Evolutionary conservation across 768 basidiomycete genomes (phyloP), one percentile per base, ranked within the genome.

Genomic region (Pulveroboletus sp.): DNA sequence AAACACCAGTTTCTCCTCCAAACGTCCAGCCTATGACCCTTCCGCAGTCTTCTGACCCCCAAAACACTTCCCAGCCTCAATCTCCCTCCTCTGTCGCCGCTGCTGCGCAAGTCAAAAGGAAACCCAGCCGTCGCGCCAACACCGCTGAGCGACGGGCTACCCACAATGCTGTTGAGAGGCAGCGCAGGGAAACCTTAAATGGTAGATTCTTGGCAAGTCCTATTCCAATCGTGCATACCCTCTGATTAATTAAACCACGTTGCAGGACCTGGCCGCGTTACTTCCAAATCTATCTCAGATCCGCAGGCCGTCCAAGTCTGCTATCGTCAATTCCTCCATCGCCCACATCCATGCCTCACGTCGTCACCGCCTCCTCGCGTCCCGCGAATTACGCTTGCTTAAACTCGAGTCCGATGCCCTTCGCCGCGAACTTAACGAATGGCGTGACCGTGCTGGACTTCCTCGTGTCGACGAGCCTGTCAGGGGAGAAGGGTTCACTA

Each of bases 131-230:
- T 54, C 82, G 94, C 27, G 94, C 93, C 44, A 97, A 97, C 72
- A 97, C 94, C 44, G 94, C 94, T 43, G 95, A 97, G 68, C 90
- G 94, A 69, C 76, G 95, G 31, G 92, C 93, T 4, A 94, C 90
- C 19, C 95, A 99, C 73, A 99, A 98, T 66, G 95, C 97, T 27
- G 92, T 97, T 49, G 97, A 97, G 74, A 79, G 97, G 43, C 87
- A 89, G 63, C 80, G 95, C 40, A 75, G 95, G 42, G 95, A 98
- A 74, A 94, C 89, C 38, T 74, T 98, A 43, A 99, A 97, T 65
- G 82, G 87, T 45, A 80, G 93, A 50, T 98, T 98, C 75, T 73
- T 97, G 59, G 89, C 85, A 65, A 61, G 85, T 68, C 42, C 45
- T 47, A 57, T 55, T 48, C 35, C 40, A 37, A 44, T 47, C 44